These are phyloP conservation scores for Cladosporium sp. DNA, from an alignment of 2,329 filamentous ascomycete genomes.

Conservation along the genomic window DNA sequence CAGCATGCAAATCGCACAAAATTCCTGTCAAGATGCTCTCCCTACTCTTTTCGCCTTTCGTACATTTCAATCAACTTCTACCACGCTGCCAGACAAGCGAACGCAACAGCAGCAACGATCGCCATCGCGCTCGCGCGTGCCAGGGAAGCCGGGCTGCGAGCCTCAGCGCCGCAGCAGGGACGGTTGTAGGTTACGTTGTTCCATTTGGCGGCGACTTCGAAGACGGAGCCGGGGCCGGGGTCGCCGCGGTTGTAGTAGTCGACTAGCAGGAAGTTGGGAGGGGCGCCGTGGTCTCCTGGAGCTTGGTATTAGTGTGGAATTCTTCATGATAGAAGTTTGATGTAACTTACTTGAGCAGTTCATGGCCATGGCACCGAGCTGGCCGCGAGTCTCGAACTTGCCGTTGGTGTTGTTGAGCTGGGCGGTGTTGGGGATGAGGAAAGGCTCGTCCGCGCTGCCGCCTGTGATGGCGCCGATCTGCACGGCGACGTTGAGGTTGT, in stretches of 20 bases:
- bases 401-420: conserved; percentile 70
- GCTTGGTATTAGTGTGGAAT: not conserved
- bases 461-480: conserved; percentile 52
- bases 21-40: too few species aligned
- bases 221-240: conserved; percentile 65
- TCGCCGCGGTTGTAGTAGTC: conserved; percentile 77
- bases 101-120: not conserved
- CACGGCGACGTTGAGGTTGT: conserved; percentile 82
- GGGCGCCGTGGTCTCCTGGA: conserved; percentile 20
- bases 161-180: conserved; percentile 51
- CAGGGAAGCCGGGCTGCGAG: not conserved
- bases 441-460: conserved; percentile 31
- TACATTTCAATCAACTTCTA: too few species aligned
- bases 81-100: not conserved
- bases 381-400: conserved; percentile 56
- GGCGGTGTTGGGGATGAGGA: conserved; percentile 69
- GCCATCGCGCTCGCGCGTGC: not conserved
- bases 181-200: conserved; percentile 69
- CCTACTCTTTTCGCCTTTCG: too few species aligned
- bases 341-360: conserved; percentile 3
- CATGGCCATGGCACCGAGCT: conserved; percentile 49
- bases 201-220: conserved; percentile 64
- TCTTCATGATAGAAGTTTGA: not conserved
- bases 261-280: conserved; percentile 76
- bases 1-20: too few species aligned